phyloP scores from a whole-genome alignment of 2,329 filamentous ascomycete species.

The Cladophialophora yegresii region DNA sequence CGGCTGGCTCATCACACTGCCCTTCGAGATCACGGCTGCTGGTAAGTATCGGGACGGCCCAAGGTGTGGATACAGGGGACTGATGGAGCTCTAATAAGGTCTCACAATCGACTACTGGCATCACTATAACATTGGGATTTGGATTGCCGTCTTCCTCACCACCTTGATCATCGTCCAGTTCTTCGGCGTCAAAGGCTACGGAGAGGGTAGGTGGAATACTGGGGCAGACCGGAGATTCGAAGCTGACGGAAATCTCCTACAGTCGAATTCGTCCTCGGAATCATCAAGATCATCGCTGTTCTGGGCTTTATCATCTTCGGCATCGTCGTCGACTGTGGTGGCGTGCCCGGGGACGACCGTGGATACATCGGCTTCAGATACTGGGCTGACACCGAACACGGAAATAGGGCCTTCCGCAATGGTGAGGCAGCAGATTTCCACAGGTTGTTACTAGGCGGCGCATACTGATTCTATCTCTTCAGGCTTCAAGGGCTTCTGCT shows the following conservation, averaged over 20 bases:
- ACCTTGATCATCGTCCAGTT: slow-evolving; percentile 79
- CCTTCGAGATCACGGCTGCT: slow-evolving; percentile 82
- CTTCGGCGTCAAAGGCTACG: slow-evolving; percentile 84
- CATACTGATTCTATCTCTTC: not conserved
- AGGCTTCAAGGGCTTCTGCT: slow-evolving; percentile 65
- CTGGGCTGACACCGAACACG: slow-evolving; percentile 59
- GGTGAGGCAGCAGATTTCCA: slow-evolving; percentile 48
- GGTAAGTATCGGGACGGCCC: no score
- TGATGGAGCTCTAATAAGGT: not conserved
- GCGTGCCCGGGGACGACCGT: slow-evolving; percentile 60
- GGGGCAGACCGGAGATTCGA: not conserved
- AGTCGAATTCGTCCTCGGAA: slow-evolving; percentile 82
- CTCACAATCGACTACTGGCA: slow-evolving; percentile 31
- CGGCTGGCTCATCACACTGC: slow-evolving; percentile 81
- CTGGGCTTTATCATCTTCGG: slow-evolving; percentile 88
- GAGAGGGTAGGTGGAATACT: slow-evolving; percentile 54
- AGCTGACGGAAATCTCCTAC: not conserved
- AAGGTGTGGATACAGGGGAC: not conserved
- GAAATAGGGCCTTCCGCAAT: slow-evolving; percentile 60
- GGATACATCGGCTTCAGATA: slow-evolving; percentile 78
- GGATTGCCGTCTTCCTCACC: slow-evolving; percentile 77
- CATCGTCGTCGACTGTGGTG: slow-evolving; percentile 81
- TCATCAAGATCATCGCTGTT: slow-evolving; percentile 82
- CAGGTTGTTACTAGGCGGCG: not conserved
- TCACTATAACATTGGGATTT: slow-evolving; percentile 62